These are phyloP conservation scores for Erucastrum elatum DNA, from an alignment of 345 rosid genomes.

Conservation along the genomic window DNA sequence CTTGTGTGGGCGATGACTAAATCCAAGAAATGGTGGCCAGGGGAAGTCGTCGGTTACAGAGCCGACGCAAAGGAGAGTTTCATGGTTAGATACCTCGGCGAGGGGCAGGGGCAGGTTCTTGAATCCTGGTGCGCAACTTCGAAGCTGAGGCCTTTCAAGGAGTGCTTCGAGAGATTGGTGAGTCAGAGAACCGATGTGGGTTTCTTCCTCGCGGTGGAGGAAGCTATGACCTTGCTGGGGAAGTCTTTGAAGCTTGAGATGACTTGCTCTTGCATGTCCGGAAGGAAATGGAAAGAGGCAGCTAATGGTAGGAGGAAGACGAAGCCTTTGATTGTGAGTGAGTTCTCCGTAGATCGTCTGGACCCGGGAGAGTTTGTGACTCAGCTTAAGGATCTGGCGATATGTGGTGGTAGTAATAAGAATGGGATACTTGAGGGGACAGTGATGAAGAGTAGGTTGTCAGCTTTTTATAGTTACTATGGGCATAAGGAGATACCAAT, in stretches of 20 bases:
- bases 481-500: slow-evolving; percentile 61
- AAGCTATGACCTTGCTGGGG: slow-evolving; percentile 65
- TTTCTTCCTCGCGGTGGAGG: slow-evolving; percentile 63
- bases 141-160: slow-evolving; percentile 63
- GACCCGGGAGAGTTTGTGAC: slow-evolving; percentile 56
- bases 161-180: slow-evolving; percentile 52
- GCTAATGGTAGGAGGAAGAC: slow-evolving; percentile 29
- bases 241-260: slow-evolving; percentile 54
- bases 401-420: slow-evolving; percentile 38
- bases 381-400: slow-evolving; percentile 58
- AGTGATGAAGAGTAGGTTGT: slow-evolving; percentile 47
- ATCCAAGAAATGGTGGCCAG: slow-evolving; percentile 84
- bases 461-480: slow-evolving; percentile 54
- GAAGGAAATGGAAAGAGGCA: slow-evolving; percentile 20
- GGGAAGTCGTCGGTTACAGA: slow-evolving; percentile 54
- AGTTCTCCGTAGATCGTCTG: slow-evolving; percentile 45
- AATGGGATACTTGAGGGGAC: slow-evolving; percentile 53
- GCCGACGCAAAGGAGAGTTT: slow-evolving; percentile 40
- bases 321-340: slow-evolving; percentile 35
- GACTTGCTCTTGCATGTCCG: slow-evolving; percentile 53
- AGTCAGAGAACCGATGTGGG: slow-evolving; percentile 46
- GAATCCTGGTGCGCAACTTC: slow-evolving; percentile 56
- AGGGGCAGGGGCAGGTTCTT: slow-evolving; percentile 38
- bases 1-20: slow-evolving; percentile 75
- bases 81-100: slow-evolving; percentile 56